Base-by-base conservation (phyloP, 1,139 yeast genomes). In the Entelexis sorbosivorans region DNA sequence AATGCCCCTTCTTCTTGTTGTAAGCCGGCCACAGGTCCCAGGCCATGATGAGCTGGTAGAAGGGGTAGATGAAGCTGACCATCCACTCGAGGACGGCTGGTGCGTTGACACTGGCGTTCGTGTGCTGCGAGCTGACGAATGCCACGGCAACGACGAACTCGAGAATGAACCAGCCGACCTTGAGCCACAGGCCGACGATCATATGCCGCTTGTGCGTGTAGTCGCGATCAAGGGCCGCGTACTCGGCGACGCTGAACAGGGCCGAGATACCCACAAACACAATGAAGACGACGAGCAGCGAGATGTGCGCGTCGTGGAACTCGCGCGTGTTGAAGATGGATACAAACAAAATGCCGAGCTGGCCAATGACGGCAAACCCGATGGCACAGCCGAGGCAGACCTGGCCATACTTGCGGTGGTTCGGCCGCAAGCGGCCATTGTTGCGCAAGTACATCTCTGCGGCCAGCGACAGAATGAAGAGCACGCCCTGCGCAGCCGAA, bases 81-180 rank as follows among this genome's bases (percentile, higher is more conserved):
- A 78, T 63, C 96, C 97, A 89, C 66, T 89, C 97, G 64, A 82
- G 79, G n/a, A 70, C 69, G 0, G 84, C 69, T 3, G 78, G 86
- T 28, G 79, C 73, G 49, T 74, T 69, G 13, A 73, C 67, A 6
- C 24, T 22, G 24, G 24, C 24, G 32, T 72, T 67, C 11, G 69
- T 54, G 38, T 69, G 73, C 1, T 54, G 50, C 74, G 73, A 69
- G 51, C 71, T 68, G n/a, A 80, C 91, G 61, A 87, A 89, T 39
- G 78, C 73, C 29, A 82, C 68, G 5, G 93, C 95, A 63, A 86
- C 74, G 0, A 70, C 76, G 24, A 82, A 69, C 1, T 95, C 95
- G n/a, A 74, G 64, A 3, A 72, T 56, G 43, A 84, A 68, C 95
- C 96, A 89, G 10, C 74, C 36, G 7, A 73, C 58, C 64, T 87